phyloP scores from a whole-genome alignment of 116 monocot genomes.

The Cymodocea nodosa region DNA sequence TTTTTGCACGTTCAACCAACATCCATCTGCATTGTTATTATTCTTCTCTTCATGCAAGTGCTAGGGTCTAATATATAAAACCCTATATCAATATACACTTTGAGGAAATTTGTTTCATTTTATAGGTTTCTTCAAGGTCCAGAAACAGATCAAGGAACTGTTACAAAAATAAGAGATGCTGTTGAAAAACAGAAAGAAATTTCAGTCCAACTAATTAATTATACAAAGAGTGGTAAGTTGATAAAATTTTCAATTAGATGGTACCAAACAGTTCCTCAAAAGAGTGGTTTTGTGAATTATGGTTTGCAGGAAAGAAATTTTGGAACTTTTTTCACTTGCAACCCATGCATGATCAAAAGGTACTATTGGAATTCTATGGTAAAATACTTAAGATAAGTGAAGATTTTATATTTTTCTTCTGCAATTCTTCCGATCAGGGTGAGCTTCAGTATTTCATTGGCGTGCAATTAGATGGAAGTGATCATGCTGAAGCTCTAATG shows the following conservation, averaged over 20 bases:
- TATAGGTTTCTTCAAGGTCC: constrained; percentile 98
- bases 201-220: constrained; percentile 94
- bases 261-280: too few species aligned
- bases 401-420: too few species aligned
- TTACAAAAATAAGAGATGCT: constrained; percentile 79
- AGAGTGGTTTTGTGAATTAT: neutral
- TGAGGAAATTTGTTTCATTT: neutral
- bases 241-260: neutral
- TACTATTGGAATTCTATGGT: constrained; percentile 7
- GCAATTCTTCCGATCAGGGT: constrained; percentile 32
- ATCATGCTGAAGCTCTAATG: constrained; percentile 71
- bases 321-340: constrained; percentile 99
- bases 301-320: constrained; percentile 82
- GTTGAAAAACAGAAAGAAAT: constrained; percentile 84
- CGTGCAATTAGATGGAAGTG: constrained; percentile 97
- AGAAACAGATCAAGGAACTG: constrained; percentile 80
- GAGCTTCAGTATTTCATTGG: constrained; percentile 98
- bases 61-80: too few species aligned
- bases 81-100: too few species aligned
- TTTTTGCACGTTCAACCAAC: too few species aligned
- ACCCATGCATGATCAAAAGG: constrained; percentile 97
- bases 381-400: neutral
- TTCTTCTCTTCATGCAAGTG: too few species aligned
- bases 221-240: constrained; percentile 81
- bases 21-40: too few species aligned